Percentiles rank a stretch among this genome's conserved stretches.
Conservation (phyloP, 805 yeast species). For the Candida arabinofermentans region DNA sequence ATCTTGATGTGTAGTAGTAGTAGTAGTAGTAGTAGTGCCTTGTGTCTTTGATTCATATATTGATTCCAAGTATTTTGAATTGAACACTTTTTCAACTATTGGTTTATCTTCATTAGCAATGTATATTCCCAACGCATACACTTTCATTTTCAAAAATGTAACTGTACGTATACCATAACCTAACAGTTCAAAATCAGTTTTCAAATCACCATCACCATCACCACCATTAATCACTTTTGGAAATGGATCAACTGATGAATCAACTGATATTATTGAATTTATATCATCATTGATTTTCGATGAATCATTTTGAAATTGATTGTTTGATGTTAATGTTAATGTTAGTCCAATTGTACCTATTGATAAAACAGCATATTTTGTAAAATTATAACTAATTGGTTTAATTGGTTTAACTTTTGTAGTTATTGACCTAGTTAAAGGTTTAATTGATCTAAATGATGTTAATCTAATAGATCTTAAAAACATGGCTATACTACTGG, state of each 20-base stretch:
- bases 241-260: slow-evolving; percentile 26
- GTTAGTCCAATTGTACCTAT: neutral
- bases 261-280: slow-evolving; percentile 18
- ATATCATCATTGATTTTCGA: slow-evolving; percentile 6
- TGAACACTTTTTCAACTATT: slow-evolving; percentile 37
- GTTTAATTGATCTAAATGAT: neutral
- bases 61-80: slow-evolving; percentile 37
- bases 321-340: neutral
- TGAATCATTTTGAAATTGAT: slow-evolving; percentile 9
- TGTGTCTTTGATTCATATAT: slow-evolving; percentile 19
- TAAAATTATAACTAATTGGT: neutral
- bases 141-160: slow-evolving; percentile 76
- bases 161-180: slow-evolving; percentile 85
- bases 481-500: too few relatives aligned
- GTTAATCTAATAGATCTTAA: neutral
- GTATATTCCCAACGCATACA: slow-evolving; percentile 84
- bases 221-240: slow-evolving; percentile 20
- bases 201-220: slow-evolving; percentile 15
- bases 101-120: slow-evolving; percentile 56
- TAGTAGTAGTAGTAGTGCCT: too few relatives aligned
- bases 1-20: slow-evolving; percentile 36
- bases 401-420: neutral
- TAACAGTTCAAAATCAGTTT: slow-evolving; percentile 45
- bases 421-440: neutral
- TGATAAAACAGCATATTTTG: neutral